Evolutionary conservation across 345 rosid species (phyloP), one percentile per base, ranked within the genome.

Genomic region (Combretum micranthum): DNA sequence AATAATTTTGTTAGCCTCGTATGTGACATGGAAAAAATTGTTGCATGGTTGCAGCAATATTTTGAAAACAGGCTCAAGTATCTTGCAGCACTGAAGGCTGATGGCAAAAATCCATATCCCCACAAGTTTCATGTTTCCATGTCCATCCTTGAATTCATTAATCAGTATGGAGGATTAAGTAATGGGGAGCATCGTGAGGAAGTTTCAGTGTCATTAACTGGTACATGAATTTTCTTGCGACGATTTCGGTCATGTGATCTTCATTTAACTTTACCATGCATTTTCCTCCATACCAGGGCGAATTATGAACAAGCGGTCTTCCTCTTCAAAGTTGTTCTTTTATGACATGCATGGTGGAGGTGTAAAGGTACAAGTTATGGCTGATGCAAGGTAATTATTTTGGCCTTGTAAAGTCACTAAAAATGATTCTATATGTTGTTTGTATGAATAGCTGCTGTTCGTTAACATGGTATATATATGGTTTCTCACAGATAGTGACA

Each of bases 321-420:
- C 97, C 22, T 80, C 95, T 39, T 75, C 96, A 22, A 94, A 90
- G 80, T 83, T 94, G 44, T 79, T 87, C 69, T 94, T 94, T 59
- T 94, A 90, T 67, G 97, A 94, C 74, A 60, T 94, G 62, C 95
- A 87, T 13, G 81, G 81, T 53, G 69, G 58, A 32, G 93, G 85
- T 62, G 75, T 67, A 43, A 94, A 94, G 72, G 92, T 94, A 55
- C 97, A 94, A 74, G 96, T 94, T 22, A 94, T 90, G 96, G 83
- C 96, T 68, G 97, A 90, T 76, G 85, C 84, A 9, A 87, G 97
- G 99, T 90, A 66, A 52, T 52, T 50, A 2, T 32, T 32, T 32
- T 32, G 10, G 39, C 39, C 39, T 32, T 32, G 5, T 32, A 7
- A 7, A 0, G 39, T 32, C 39, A 32, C 9, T 32, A 4, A 0